Base-by-base conservation (phyloP, 2,329 filamentous ascomycete genomes). In the Beauveria varroae region DNA sequence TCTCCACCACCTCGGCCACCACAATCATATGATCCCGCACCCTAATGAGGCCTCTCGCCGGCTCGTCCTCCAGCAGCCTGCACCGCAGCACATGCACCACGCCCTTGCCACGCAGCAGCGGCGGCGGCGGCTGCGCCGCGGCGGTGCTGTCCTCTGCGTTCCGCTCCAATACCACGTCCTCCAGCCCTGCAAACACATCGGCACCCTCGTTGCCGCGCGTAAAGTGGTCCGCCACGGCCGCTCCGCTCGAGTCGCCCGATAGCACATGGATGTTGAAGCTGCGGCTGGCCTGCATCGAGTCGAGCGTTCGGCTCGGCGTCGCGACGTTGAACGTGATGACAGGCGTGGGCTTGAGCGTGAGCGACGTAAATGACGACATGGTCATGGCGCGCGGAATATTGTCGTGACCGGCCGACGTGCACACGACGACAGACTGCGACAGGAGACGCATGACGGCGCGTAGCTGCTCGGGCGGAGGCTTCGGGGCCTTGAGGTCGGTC, bases 301-400 rank as follows among this genome's bases (percentile, higher is more conserved):
- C 76, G 26, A 83, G 74, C 14, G 83, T 85, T 14, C 80, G 77
- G 68, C 81, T 84, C 22, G 83, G 83, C 30, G 79, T 75, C 26
- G 77, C 77, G 54, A 86, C 76, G 71, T 86, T 86, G 74, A 86
- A 85, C 0, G 78, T 79, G 7, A 86, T 71, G 12, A 81, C 72
- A 1, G 82, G 82, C 28, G 71, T 75, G 0, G 82, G 82, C n/a
- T 68, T 65, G 20, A 85, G 74, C 18, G 80, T 77, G 28, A 86
- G 71, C 0, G 81, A 84, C 2, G 82, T 82, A 64, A 86, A 79
- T 2, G 82, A 85, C 7, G 83, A 85, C 75, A 85, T 82, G 37
- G 83, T 85, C 78, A 86, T 82, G 53, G 78, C 83, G 37, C 78
- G 75, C 6, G 78, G 68, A 46, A 67, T 59, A 63, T 70, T 24